phyloP scores from a whole-genome alignment of 2,329 filamentous ascomycete species.

The Microsporum ferrugineum region DNA sequence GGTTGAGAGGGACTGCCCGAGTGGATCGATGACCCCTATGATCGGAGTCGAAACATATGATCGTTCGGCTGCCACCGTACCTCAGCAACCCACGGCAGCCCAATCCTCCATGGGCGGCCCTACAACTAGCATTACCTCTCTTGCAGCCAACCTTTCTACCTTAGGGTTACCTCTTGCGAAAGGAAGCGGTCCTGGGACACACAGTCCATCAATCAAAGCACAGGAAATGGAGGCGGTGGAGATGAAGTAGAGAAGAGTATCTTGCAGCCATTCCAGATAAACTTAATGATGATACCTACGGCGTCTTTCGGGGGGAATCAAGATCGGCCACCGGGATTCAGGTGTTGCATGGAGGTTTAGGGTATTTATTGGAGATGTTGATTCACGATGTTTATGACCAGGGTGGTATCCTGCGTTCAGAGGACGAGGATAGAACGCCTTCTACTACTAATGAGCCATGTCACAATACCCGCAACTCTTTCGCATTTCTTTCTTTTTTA shows the following conservation, averaged over 20 bases:
- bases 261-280: neutral
- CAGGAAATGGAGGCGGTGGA: slow-evolving; percentile 37
- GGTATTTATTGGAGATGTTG: neutral
- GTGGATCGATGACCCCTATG: slow-evolving; percentile 39
- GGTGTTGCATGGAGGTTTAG: neutral
- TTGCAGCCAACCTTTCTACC: slow-evolving; percentile 38
- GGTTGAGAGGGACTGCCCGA: slow-evolving; percentile 21
- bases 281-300: neutral
- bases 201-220: slow-evolving; percentile 15
- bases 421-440: neutral
- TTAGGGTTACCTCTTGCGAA: slow-evolving; percentile 31
- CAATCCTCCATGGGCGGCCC: slow-evolving; percentile 21
- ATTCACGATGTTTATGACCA: neutral
- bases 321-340: neutral
- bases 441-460: neutral
- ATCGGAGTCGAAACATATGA: slow-evolving; percentile 51
- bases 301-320: neutral
- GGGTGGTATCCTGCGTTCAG: neutral
- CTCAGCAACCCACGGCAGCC: slow-evolving; percentile 24
- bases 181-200: slow-evolving; percentile 19
- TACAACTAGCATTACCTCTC: slow-evolving; percentile 27
- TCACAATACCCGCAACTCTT: neutral
- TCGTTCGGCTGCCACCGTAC: slow-evolving; percentile 40
- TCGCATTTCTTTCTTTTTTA: neutral
- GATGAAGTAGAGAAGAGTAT: slow-evolving; percentile 33